Percentiles rank a stretch among this genome's conserved stretches.
Conservation (phyloP, 1,284 basidiomycete genomes). For the Peniophora sp. region DNA sequence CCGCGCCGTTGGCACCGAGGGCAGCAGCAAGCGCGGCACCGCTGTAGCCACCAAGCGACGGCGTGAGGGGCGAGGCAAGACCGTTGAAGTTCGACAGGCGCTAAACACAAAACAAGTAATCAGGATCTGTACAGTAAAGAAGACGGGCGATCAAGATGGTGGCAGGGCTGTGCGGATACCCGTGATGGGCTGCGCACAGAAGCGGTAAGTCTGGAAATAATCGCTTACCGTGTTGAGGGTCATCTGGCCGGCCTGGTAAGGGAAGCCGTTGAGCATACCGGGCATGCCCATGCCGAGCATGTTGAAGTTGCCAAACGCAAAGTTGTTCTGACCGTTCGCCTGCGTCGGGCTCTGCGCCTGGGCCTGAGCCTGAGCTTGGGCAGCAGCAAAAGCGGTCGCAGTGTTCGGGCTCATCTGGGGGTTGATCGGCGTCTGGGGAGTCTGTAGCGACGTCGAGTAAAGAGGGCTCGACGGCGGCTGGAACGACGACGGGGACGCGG, state of each 20-base stretch:
- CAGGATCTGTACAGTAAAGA: slow-evolving; percentile 6
- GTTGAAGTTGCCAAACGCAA: slow-evolving; percentile 54
- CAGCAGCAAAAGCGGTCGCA: slow-evolving; percentile 30
- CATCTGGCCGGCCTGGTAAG: slow-evolving; percentile 57
- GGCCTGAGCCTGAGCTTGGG: slow-evolving; percentile 26
- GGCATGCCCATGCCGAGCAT: slow-evolving; percentile 69
- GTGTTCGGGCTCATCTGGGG: slow-evolving; percentile 64
- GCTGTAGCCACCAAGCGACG: slow-evolving; percentile 51
- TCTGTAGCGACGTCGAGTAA: slow-evolving; percentile 71
- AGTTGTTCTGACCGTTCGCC: slow-evolving; percentile 28
- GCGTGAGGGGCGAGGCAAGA: slow-evolving; percentile 45
- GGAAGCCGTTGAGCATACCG: slow-evolving; percentile 42
- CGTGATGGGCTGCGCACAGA: not conserved
- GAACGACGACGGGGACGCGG: slow-evolving; percentile 38
- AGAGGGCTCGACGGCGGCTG: slow-evolving; percentile 34
- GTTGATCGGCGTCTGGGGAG: slow-evolving; percentile 42
- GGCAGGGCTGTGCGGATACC: not conserved
- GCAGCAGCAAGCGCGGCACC: slow-evolving; percentile 64
- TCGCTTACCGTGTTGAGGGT: slow-evolving; percentile 13
- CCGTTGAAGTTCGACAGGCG: slow-evolving; percentile 56
- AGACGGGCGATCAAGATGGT: not conserved
- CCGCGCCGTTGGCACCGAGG: slow-evolving; percentile 54
- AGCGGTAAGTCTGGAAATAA: not conserved
- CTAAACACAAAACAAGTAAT: slow-evolving; percentile 6
- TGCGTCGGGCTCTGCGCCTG: slow-evolving; percentile 15